These are phyloP conservation scores for Fusarium euwallaceae DNA, from an alignment of 2,329 filamentous ascomycete genomes.

Conservation along the genomic window DNA sequence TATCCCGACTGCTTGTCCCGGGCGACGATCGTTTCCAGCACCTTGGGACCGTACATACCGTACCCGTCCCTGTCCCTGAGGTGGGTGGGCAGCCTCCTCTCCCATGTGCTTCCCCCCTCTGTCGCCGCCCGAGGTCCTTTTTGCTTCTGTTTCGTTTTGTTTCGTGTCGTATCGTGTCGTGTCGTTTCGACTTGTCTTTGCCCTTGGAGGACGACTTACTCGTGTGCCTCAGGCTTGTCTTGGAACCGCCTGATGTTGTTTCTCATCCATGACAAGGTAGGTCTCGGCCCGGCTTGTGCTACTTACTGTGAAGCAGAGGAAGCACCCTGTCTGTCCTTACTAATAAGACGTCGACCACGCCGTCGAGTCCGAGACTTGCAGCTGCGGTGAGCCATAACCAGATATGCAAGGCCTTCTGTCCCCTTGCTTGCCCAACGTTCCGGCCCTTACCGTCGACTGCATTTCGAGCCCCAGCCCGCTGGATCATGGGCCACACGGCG, in stretches of 20 bases:
- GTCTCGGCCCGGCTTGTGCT: constrained; percentile 18
- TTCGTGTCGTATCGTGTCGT: constrained; percentile 14
- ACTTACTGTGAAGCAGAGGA: constrained; percentile 15
- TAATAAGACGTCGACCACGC: constrained; percentile 25
- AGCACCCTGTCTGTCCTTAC: not conserved
- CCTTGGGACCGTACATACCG: not conserved
- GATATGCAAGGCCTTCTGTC: constrained; percentile 13
- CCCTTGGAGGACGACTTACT: not conserved
- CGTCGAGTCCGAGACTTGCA: constrained; percentile 33
- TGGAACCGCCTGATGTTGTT: constrained; percentile 7
- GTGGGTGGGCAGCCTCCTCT: not conserved
- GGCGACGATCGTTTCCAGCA: constrained; percentile 15
- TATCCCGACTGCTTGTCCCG: not conserved
- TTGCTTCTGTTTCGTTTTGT: not conserved
- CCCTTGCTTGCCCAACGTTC: constrained; percentile 12
- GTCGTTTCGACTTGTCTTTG: constrained; percentile 12
- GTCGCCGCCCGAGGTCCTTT: not conserved
- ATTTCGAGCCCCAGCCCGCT: constrained; percentile 4
- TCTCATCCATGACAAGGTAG: not conserved
- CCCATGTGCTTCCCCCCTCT: not conserved
- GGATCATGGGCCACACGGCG: constrained; percentile 4
- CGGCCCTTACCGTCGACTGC: constrained; percentile 1
- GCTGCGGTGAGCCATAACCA: constrained; percentile 29
- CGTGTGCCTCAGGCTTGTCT: not conserved
- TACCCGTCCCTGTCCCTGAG: not conserved